Base-by-base conservation (phyloP, 2,329 filamentous ascomycete species). In the Aureobasidium sp. region DNA sequence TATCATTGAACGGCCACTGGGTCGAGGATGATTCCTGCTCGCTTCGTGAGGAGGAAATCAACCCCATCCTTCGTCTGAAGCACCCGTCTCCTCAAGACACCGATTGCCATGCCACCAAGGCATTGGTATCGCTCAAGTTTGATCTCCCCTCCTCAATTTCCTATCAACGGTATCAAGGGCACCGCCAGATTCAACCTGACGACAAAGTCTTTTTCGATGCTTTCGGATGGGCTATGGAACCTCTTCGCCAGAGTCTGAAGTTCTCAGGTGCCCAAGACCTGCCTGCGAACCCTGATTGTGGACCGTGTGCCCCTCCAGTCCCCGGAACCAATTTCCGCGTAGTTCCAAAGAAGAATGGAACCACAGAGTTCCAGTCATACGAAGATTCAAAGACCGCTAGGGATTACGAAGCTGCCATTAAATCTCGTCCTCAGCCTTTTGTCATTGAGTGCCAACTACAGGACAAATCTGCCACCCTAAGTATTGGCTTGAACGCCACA, bases 381-480 rank as follows among this genome's bases (percentile, higher is more conserved):
- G 84, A 85, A 67, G 77, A 85, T 65, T 74, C 80, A 0, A 65
- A 73, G 56, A 74, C 77, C 61, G 82, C 83, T 51, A 78, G 76
- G 0, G 64, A 68, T 0, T 85, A 79, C 64, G 84, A 86, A 67
- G 72, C 73, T 45, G 73, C 74, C 2, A 70, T 84, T 25, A 85
- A 85, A 66, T 64, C 69, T n/a, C 73, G 78, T 17, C 80, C 82
- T 1, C n/a, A 55, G 3, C 45, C 68, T 2, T 62, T 73, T 2
- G 45, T 67, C 15, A 51, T 72, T 1, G 47, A 66, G 15, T 25
- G 49, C 22, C 11, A 36, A 11, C n/a, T 48, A 9, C 9, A 36
- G 3, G 36, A 25, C 7, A 42, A 25, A 37, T 25, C 29, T 3
- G 22, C 34, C 17, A 29, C 60, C 20, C 17, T 56, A 34, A 7